These are phyloP conservation scores for Leptosphaerulina australis DNA, from an alignment of 2,329 filamentous ascomycete genomes.

Conservation along the genomic window DNA sequence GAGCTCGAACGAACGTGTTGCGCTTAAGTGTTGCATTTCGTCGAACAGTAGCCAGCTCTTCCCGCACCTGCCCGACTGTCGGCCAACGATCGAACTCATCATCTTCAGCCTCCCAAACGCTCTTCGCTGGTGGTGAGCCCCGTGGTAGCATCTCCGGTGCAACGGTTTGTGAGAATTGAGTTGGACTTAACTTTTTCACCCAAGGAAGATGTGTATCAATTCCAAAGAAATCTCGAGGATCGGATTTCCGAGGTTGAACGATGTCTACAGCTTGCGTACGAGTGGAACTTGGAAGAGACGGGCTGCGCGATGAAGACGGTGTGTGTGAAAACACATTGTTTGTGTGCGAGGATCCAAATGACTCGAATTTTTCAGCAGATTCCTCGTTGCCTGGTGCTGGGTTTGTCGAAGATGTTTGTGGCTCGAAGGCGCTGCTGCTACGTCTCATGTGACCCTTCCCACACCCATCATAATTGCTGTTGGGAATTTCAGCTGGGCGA, in stretches of 20 bases:
- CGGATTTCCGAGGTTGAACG: background rate
- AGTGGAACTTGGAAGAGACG: background rate
- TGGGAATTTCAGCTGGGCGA: too few relatives aligned
- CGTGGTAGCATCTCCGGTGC: background rate
- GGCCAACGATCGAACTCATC: slow-evolving; percentile 23
- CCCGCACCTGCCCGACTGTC: background rate
- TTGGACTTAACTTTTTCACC: slow-evolving; percentile 10
- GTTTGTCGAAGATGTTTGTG: too few relatives aligned
- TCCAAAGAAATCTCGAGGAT: slow-evolving; percentile 8
- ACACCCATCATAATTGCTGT: too few relatives aligned
- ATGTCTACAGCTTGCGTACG: background rate
- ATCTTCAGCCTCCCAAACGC: slow-evolving; percentile 22
- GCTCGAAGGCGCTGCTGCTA: too few relatives aligned
- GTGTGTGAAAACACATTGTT: background rate
- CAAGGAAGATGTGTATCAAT: slow-evolving; percentile 12
- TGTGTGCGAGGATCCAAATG: background rate
- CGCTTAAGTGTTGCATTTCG: slow-evolving; percentile 8
- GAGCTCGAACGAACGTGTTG: background rate
- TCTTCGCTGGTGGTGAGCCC: slow-evolving; percentile 4
- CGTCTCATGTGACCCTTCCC: too few relatives aligned
- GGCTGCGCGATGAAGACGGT: background rate
- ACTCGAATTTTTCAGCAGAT: background rate
- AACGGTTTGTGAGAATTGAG: slow-evolving; percentile 5
- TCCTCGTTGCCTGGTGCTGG: background rate
- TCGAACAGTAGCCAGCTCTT: slow-evolving; percentile 6